phyloP scores from a whole-genome alignment of 768 basidiomycete species.

The Mycena amicta region DNA sequence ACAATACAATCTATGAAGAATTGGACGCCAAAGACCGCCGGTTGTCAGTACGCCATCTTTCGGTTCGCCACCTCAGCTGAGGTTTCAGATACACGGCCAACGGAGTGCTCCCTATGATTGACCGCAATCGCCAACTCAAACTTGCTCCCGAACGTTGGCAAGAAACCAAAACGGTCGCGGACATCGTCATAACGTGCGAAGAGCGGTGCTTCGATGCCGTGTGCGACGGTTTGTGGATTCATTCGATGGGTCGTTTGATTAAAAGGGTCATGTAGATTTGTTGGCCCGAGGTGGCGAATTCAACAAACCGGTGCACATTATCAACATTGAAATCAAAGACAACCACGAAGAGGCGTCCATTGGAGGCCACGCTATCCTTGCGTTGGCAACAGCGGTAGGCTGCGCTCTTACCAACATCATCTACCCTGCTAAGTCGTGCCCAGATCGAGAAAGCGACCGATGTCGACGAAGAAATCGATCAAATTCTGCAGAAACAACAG shows the following conservation, averaged over 20 bases:
- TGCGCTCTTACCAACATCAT: slow-evolving; percentile 8
- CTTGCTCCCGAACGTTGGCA: slow-evolving; percentile 96
- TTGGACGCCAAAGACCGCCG: slow-evolving; percentile 79
- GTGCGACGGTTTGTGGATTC: slow-evolving; percentile 77
- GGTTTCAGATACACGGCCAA: slow-evolving; percentile 82
- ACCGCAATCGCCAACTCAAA: slow-evolving; percentile 92
- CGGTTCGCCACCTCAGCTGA: background rate
- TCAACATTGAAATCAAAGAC: slow-evolving; percentile 98
- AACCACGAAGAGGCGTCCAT: slow-evolving; percentile 98
- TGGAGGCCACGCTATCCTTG: slow-evolving; percentile 93
- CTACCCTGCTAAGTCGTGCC: slow-evolving; percentile 14
- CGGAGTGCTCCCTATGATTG: slow-evolving; percentile 93
- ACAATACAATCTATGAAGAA: slow-evolving; percentile 93
- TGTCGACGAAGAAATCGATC: slow-evolving; percentile 89
- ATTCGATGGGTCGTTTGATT: slow-evolving; percentile 5
- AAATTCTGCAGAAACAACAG: slow-evolving; percentile 73
- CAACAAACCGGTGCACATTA: slow-evolving; percentile 92
- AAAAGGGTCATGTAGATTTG: slow-evolving; percentile 57
- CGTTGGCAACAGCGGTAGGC: slow-evolving; percentile 86
- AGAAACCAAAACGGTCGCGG: slow-evolving; percentile 84
- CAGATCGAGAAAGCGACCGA: slow-evolving; percentile 88
- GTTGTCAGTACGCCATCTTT: slow-evolving; percentile 54
- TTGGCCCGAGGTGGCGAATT: slow-evolving; percentile 86
- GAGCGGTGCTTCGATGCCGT: slow-evolving; percentile 98
- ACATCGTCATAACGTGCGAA: slow-evolving; percentile 98